Evolutionary conservation across 257 asterid species (phyloP).

Genomic region (Anisodus tanguticus): DNA sequence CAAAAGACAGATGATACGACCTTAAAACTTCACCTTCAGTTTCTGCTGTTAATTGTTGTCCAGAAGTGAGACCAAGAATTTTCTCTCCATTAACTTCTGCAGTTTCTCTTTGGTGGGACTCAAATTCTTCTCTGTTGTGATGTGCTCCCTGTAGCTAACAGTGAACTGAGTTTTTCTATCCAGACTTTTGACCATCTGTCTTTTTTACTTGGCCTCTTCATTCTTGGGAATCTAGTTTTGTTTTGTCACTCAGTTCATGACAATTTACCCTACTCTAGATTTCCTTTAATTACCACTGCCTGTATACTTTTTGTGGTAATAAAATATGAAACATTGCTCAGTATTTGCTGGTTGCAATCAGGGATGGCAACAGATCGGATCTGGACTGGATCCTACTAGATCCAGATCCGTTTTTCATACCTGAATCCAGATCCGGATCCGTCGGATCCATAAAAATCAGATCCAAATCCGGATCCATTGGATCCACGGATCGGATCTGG

Average conservation of each 20-base stretch:
- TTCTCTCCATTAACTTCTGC: conserved; percentile 23
- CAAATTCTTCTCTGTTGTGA: conserved; percentile 2
- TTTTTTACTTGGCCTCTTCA: conserved; percentile 11
- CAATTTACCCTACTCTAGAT: no score
- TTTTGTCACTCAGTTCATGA: background rate
- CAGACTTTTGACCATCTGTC: background rate
- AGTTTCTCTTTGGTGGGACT: conserved; percentile 12
- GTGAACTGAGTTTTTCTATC: background rate
- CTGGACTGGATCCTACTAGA: no score
- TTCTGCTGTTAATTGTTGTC: conserved; percentile 8
- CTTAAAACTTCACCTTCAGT: conserved; percentile 4
- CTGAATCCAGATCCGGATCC: no score
- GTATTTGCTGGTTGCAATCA: background rate
- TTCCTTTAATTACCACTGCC: background rate
- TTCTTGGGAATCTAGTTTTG: background rate
- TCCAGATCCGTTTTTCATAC: no score
- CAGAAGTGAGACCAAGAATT: conserved; percentile 9
- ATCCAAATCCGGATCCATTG: no score
- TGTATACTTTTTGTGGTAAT: background rate
- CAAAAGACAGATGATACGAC: background rate
- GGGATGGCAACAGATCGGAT: no score
- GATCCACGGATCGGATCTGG: no score
- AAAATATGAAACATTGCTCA: background rate
- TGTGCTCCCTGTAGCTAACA: background rate
- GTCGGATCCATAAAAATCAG: no score